Percentiles rank a stretch among this genome's conserved stretches.
Conservation (phyloP, 2,329 filamentous ascomycete genomes). For the Elsinoe fawcettii region DNA sequence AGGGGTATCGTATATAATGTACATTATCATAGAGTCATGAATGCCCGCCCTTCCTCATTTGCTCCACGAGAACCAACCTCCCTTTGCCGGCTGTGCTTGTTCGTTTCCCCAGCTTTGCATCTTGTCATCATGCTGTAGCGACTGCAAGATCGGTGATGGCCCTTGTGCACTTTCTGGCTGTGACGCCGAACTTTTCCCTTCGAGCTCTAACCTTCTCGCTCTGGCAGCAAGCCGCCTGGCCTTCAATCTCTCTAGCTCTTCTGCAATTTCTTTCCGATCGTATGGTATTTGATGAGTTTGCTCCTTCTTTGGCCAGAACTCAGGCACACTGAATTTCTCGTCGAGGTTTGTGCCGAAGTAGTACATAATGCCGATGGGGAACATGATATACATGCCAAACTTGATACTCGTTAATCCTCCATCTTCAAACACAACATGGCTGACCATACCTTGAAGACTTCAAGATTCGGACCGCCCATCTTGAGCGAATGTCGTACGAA, state of each 20-base stretch:
- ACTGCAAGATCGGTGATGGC: constrained; percentile 5
- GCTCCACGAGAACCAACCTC: constrained; percentile 19
- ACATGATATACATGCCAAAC: constrained; percentile 99
- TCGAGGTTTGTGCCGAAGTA: constrained; percentile 99
- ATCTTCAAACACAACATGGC: not conserved
- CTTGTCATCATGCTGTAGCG: constrained; percentile 12
- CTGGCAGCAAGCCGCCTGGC: constrained; percentile 40
- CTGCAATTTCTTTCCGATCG: constrained; percentile 73
- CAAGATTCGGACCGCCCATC: constrained; percentile 80
- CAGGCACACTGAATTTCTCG: constrained; percentile 75
- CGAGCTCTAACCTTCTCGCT: constrained; percentile 40
- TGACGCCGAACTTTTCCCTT: constrained; percentile 19
- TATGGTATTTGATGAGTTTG: constrained; percentile 69
- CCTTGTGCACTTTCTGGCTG: not conserved
- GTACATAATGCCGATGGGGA: constrained; percentile 98
- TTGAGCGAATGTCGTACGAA: too few species aligned
- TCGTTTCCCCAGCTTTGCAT: not conserved
- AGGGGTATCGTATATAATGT: constrained; percentile 18
- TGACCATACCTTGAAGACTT: constrained; percentile 76
- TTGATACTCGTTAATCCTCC: constrained; percentile 33
- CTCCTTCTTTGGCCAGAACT: constrained; percentile 85
- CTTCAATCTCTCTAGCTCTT: constrained; percentile 68
- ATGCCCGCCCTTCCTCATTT: constrained; percentile 10
- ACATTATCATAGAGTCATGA: constrained; percentile 18
- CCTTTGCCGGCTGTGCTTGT: not conserved